These are phyloP conservation scores for Apiospora pterosperma DNA, from an alignment of 2,329 filamentous ascomycete genomes.

Conservation along the genomic window DNA sequence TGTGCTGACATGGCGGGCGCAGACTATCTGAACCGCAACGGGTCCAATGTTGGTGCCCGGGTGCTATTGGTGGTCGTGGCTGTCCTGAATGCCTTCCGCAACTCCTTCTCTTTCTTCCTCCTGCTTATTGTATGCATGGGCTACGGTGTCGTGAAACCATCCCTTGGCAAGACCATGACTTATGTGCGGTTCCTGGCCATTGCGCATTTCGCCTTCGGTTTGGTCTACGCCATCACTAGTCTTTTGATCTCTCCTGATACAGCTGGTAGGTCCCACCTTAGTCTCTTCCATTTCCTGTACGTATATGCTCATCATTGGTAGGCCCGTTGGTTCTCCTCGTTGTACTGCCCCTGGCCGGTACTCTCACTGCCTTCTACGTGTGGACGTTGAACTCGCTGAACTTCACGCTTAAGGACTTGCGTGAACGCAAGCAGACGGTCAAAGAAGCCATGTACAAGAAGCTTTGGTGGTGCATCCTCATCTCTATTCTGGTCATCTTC, in stretches of 20 bases:
- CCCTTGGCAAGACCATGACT: constrained; percentile 88
- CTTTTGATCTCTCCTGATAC: constrained; percentile 85
- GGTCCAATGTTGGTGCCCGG: constrained; percentile 78
- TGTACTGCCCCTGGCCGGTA: constrained; percentile 86
- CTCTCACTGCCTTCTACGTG: constrained; percentile 94
- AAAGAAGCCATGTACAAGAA: constrained; percentile 98
- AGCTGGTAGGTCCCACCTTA: constrained; percentile 50
- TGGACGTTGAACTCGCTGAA: constrained; percentile 98
- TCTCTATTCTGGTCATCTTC: constrained; percentile 92
- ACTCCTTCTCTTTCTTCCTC: constrained; percentile 98
- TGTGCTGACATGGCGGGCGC: neutral
- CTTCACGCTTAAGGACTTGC: constrained; percentile 91
- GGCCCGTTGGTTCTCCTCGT: constrained; percentile 90
- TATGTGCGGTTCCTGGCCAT: constrained; percentile 88
- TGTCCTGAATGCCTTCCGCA: constrained; percentile 86
- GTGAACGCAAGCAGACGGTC: constrained; percentile 86
- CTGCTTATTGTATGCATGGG: constrained; percentile 99
- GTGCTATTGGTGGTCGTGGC: constrained; percentile 88
- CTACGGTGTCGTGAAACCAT: constrained; percentile 94
- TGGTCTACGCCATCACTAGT: constrained; percentile 89
- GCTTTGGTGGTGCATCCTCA: constrained; percentile 95
- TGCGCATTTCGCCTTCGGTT: constrained; percentile 90
- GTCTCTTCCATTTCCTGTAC: neutral
- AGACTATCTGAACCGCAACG: constrained; percentile 92
- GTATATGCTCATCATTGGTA: constrained; percentile 17